Conservation (phyloP, 768 basidiomycete species). For the Clavaria fumosa region DNA sequence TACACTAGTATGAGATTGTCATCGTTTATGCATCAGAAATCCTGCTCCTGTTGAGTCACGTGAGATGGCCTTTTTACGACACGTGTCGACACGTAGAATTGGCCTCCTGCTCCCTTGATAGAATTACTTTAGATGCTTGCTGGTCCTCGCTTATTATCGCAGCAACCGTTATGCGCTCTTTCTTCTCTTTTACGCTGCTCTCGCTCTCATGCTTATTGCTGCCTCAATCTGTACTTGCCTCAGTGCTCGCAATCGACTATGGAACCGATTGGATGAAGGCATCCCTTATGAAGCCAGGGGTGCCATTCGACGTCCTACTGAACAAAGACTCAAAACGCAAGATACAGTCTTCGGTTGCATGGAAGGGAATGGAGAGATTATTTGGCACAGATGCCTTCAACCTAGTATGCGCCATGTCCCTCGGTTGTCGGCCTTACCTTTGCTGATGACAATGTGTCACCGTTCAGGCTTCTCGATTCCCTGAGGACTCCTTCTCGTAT, state of each 20-base stretch:
- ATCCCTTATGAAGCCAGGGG: slow-evolving; percentile 84
- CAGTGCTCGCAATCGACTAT: slow-evolving; percentile 94
- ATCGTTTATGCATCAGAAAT: too few species aligned
- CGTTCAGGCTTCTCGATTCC: slow-evolving; percentile 77
- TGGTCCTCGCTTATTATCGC: not conserved
- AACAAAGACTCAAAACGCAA: slow-evolving; percentile 97
- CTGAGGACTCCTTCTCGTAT: slow-evolving; percentile 71
- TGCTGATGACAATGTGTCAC: not conserved
- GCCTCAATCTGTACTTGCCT: slow-evolving; percentile 37
- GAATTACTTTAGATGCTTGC: not conserved
- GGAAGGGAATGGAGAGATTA: slow-evolving; percentile 81
- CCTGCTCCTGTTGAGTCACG: too few species aligned
- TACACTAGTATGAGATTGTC: too few species aligned
- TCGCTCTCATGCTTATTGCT: slow-evolving; percentile 22
- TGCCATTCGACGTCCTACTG: slow-evolving; percentile 89
- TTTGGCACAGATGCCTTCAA: slow-evolving; percentile 85
- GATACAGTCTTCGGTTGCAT: slow-evolving; percentile 77
- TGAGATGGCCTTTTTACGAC: too few species aligned
- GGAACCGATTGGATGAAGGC: slow-evolving; percentile 97
- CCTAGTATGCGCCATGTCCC: slow-evolving; percentile 39
- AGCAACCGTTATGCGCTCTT: not conserved
- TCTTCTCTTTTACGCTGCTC: not conserved
- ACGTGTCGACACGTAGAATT: too few species aligned
- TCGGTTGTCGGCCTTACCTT: slow-evolving; percentile 1
- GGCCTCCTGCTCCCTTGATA: too few species aligned